Evolutionary conservation across 352 stramenopile species (phyloP), one percentile per base, ranked within the genome.

Genomic region (Pythium chondricola): DNA sequence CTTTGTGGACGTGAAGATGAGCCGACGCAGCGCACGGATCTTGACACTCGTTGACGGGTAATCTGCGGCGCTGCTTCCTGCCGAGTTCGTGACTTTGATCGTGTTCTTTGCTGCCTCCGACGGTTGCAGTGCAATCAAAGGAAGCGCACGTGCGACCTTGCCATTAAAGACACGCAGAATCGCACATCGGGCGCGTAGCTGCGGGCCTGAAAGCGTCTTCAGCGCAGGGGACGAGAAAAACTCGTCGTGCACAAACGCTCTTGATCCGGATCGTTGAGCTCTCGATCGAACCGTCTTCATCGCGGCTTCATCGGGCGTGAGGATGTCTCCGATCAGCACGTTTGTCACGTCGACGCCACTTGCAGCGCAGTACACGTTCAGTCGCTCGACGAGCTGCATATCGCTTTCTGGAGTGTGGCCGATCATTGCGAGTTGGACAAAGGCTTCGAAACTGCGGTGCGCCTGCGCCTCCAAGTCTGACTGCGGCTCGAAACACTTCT

Each of bases 1-100:
- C 52, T 98, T 99, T 4, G 91, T 96, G 47, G 77, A 94, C 1
- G 83, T 96, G 45, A 96, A 96, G 20, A 95, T 56, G 18, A 96
- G 56, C 6, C 79, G 74, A n/a, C 85, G 74, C 17, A 93, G 48
- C 20, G 64, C 71, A 6, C 79, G 69, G 16, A 95, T 56, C 50
- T 91, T 91, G 20, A 85, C 37, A 38, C 82, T 93, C 25, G 65
- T 88, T 6, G 81, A 93, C 31, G 85, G 69, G 24, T 83, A 74
- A 18, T 85, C 69, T n/a, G 50, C 48, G 1, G 64, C 64, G 9
- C 43, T 59, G 17, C 49, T 68, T 16, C 46, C 36, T 11, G 24
- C 18, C 2, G 35, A 29, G 13, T 44, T 20, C 31, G 43, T 44
- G 10, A 92, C 72, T 38, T 85, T 69, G 25, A 93, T 90, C 6